Evolutionary conservation across 441 rosid species (phyloP).

Genomic region (Bocquillonia castaneifolia): DNA sequence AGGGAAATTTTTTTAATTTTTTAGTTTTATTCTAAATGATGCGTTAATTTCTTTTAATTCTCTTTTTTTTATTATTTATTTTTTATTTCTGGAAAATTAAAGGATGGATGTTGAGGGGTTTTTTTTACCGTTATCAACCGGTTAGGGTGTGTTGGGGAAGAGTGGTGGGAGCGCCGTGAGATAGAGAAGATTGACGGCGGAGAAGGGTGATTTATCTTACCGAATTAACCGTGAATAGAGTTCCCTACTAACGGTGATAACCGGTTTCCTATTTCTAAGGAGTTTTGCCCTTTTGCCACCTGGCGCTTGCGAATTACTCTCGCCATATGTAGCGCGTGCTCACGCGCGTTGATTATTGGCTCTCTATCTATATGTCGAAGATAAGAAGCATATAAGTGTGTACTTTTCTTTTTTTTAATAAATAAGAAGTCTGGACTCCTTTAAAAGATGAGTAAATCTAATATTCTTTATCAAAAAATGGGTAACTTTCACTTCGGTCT

Average conservation of each 20-base stretch:
- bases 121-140: slow-evolving; percentile 28
- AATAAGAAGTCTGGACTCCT: too few species aligned
- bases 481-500: too few species aligned
- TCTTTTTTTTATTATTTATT: not conserved
- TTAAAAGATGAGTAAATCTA: too few species aligned
- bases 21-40: not conserved
- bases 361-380: too few species aligned
- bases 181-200: slow-evolving; percentile 26
- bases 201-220: slow-evolving; percentile 4
- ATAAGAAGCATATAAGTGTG: too few species aligned
- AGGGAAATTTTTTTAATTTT: not conserved
- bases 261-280: slow-evolving; percentile 33
- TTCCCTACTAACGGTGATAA: slow-evolving; percentile 25
- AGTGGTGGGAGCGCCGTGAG: slow-evolving; percentile 19
- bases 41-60: slow-evolving; percentile 8
- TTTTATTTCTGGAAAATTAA: not conserved
- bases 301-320: not conserved
- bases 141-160: slow-evolving; percentile 12
- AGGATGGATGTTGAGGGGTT: not conserved
- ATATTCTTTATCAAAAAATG: too few species aligned
- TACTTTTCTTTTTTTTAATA: too few species aligned
- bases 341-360: not conserved
- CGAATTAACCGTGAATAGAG: slow-evolving; percentile 24
- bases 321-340: not conserved
- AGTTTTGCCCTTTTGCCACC: slow-evolving; percentile 19